Conservation (phyloP, 225 moss, liverwort and hornwort genomes). For the Anthoceros angustus region DNA sequence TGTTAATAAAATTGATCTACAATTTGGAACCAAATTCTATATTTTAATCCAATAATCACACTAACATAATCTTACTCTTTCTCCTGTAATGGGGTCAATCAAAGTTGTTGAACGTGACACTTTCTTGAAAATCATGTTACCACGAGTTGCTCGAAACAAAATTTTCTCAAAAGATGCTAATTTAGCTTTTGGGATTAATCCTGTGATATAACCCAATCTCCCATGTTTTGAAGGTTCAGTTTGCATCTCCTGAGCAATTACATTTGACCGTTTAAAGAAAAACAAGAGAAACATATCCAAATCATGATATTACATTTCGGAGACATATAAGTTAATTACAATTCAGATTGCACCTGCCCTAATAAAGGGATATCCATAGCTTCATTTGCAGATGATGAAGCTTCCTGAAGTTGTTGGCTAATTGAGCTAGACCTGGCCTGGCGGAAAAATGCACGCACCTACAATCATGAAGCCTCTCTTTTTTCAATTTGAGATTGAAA, state of each 20-base stretch:
- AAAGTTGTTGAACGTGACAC: conserved; percentile 54
- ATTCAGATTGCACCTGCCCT: conserved; percentile 75
- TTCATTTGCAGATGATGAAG: conserved; percentile 54
- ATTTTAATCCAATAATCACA: no score
- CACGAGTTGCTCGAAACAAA: conserved; percentile 88
- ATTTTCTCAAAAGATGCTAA: conserved; percentile 75
- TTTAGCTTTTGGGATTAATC: conserved; percentile 63
- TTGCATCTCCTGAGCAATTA: conserved; percentile 76
- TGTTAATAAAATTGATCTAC: neutral
- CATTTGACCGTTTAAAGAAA: neutral
- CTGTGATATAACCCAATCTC: conserved; percentile 75
- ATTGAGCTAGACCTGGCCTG: conserved; percentile 65
- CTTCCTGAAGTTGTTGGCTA: conserved; percentile 35
- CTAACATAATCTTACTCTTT: no score
- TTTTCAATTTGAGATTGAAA: neutral
- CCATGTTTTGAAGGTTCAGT: conserved; percentile 95
- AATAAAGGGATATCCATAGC: conserved; percentile 80
- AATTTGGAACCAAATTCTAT: no score
- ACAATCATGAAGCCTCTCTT: conserved; percentile 1
- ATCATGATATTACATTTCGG: neutral
- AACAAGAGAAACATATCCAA: neutral
- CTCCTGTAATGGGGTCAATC: conserved; percentile 75
- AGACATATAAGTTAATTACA: conserved; percentile 6
- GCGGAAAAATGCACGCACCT: conserved; percentile 78
- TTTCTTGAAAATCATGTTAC: conserved; percentile 86